Percentiles rank a stretch among this genome's conserved stretches.
Conservation (phyloP, 1,284 basidiomycete species). For the Trichosporon faecale region DNA sequence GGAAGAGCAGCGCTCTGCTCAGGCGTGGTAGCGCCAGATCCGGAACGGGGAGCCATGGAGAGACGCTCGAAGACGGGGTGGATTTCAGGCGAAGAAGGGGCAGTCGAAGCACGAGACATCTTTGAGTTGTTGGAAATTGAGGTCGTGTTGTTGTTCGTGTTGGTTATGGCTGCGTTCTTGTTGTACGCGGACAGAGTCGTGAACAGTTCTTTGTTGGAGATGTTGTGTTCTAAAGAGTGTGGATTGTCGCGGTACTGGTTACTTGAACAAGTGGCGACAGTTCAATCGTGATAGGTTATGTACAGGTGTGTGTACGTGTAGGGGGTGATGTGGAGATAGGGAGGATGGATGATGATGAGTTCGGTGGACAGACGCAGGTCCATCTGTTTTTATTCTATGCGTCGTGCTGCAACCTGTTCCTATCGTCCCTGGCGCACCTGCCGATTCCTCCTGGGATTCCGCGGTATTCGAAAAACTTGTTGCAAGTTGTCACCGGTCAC, state of each 20-base stretch:
- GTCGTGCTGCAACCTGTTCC: background rate
- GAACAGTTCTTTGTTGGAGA: background rate
- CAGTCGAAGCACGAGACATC: constrained; percentile 26
- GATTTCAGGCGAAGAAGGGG: constrained; percentile 34
- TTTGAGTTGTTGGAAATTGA: background rate
- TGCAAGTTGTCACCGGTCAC: background rate
- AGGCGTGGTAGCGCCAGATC: constrained; percentile 46
- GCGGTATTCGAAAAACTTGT: constrained; percentile 8
- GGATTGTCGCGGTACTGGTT: background rate
- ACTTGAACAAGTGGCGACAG: constrained; percentile 10
- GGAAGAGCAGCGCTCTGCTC: constrained; percentile 38
- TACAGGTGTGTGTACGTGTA: background rate
- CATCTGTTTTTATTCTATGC: constrained; percentile 4
- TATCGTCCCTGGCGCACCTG: background rate
- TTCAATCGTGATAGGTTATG: background rate
- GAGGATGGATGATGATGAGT: constrained; percentile 1
- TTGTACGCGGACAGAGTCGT: background rate
- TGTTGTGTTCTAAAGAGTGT: background rate
- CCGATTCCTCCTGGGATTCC: background rate
- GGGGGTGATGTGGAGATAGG: background rate
- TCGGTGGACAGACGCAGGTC: constrained; percentile 7
- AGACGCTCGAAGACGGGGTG: constrained; percentile 35
- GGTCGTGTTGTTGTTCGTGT: constrained; percentile 16
- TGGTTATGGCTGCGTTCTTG: constrained; percentile 4
- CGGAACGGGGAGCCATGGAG: constrained; percentile 37